Conservation (phyloP, 2,329 filamentous ascomycete genomes). For the Rutstroemia sp. region DNA sequence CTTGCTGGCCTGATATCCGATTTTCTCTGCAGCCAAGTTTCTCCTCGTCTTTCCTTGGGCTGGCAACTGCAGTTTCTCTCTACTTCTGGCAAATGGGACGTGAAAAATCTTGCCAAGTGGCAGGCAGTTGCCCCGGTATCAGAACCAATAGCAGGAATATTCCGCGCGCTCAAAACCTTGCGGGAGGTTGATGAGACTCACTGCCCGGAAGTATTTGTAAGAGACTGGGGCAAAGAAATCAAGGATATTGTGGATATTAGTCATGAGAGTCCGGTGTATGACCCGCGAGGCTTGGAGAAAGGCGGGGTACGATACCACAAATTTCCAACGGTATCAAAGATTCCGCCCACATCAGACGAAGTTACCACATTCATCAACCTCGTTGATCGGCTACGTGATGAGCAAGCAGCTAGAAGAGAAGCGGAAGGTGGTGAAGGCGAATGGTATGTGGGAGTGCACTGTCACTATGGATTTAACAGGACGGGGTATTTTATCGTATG, state of each 20-base stretch:
- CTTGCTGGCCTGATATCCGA: slow-evolving; percentile 76
- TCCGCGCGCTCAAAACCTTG: slow-evolving; percentile 88
- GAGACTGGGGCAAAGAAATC: slow-evolving; percentile 58
- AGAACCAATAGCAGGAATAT: slow-evolving; percentile 67
- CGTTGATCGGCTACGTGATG: slow-evolving; percentile 51
- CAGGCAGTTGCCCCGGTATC: slow-evolving; percentile 72
- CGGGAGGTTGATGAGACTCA: slow-evolving; percentile 82
- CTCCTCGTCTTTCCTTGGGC: slow-evolving; percentile 68
- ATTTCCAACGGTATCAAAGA: slow-evolving; percentile 85
- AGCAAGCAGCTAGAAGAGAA: slow-evolving; percentile 41
- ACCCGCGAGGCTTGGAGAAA: slow-evolving; percentile 61
- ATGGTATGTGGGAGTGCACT: slow-evolving; percentile 72
- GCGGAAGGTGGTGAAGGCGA: slow-evolving; percentile 35
- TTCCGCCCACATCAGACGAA: slow-evolving; percentile 58
- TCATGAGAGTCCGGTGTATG: slow-evolving; percentile 85
- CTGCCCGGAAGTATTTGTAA: slow-evolving; percentile 64
- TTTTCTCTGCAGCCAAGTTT: slow-evolving; percentile 70
- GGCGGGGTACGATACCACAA: slow-evolving; percentile 71
- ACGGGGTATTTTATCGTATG: slow-evolving; percentile 87
- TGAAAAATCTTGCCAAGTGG: slow-evolving; percentile 95
- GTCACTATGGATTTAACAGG: slow-evolving; percentile 88
- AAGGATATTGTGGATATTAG: slow-evolving; percentile 83
- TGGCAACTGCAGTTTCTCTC: slow-evolving; percentile 91
- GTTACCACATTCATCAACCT: slow-evolving; percentile 47
- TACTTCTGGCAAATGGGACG: slow-evolving; percentile 92